Evolutionary conservation across 257 asterid species (phyloP).

Genomic region (Verbascum thapsus): DNA sequence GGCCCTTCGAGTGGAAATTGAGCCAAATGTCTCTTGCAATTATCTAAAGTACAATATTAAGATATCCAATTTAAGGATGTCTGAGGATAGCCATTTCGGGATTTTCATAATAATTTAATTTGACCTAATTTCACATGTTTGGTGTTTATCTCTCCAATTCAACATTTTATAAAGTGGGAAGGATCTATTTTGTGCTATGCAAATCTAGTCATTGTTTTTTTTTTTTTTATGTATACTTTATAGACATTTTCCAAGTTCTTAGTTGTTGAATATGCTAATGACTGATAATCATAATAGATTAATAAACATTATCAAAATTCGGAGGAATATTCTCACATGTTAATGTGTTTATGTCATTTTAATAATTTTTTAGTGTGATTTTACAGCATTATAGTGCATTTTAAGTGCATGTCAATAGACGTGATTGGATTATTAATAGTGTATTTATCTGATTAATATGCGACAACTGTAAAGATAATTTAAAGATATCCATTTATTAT

Average conservation of each 20-base stretch:
- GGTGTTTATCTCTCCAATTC: conserved; percentile 26
- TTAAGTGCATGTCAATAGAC: background rate
- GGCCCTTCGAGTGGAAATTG: conserved; percentile 35
- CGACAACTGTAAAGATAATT: background rate
- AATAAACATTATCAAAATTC: conserved; percentile 10
- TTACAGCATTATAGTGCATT: background rate
- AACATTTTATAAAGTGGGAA: conserved; percentile 19
- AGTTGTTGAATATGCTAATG: conserved; percentile 18
- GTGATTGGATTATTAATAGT: background rate
- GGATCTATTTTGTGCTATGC: conserved; percentile 25
- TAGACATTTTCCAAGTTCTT: conserved; percentile 24
- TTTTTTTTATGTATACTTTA: too few species aligned
- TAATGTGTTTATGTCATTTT: background rate
- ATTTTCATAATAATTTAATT: conserved; percentile 25
- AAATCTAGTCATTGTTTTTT: too few species aligned
- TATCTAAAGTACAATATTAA: conserved; percentile 9
- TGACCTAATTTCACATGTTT: conserved; percentile 35
- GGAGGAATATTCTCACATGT: conserved; percentile 24
- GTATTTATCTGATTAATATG: background rate
- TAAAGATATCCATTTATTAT: background rate
- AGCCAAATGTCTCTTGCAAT: conserved; percentile 40
- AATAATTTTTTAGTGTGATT: background rate
- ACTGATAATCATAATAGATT: background rate
- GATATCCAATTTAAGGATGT: conserved; percentile 27
- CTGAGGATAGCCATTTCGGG: conserved; percentile 31